These are phyloP conservation scores for Mentha longifolia DNA, from an alignment of 257 asterid genomes.

Conservation along the genomic window DNA sequence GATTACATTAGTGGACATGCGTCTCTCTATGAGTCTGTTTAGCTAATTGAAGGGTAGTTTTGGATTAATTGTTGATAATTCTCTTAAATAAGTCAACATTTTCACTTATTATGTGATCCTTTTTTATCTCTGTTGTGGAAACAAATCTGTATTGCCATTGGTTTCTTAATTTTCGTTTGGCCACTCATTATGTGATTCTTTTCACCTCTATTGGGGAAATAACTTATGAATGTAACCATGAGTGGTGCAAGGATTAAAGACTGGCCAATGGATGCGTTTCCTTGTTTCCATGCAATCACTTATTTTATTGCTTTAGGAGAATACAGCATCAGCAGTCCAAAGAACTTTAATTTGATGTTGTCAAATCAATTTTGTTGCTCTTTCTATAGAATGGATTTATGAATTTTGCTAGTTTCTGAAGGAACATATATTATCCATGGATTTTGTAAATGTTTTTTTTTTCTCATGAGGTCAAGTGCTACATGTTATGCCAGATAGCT, in stretches of 20 bases:
- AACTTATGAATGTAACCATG: not conserved
- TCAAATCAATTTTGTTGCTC: not conserved
- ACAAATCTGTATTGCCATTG: not conserved
- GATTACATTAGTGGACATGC: not conserved
- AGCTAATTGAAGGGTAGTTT: slow-evolving; percentile 6
- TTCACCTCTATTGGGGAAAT: not conserved
- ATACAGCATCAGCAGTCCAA: not conserved
- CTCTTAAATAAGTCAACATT: not conserved
- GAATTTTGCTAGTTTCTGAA: slow-evolving; percentile 6
- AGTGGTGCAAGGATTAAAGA: too few relatives aligned
- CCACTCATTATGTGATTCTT: too few relatives aligned
- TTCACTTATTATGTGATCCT: not conserved
- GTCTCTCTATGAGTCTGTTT: slow-evolving; percentile 54
- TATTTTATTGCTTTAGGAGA: slow-evolving; percentile 9
- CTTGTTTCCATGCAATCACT: not conserved
- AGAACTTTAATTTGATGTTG: not conserved
- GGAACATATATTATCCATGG: not conserved
- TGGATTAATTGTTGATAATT: slow-evolving; percentile 4
- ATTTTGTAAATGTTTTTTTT: slow-evolving; percentile 18
- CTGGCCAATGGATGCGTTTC: not conserved
- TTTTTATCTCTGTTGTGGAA: not conserved
- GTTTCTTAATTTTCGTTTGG: not conserved
- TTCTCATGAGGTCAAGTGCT: not conserved
- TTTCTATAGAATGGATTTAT: not conserved
- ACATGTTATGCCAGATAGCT: not conserved